These are phyloP conservation scores for Podaxis sp. DNA, from an alignment of 768 basidiomycete species.

Conservation along the genomic window DNA sequence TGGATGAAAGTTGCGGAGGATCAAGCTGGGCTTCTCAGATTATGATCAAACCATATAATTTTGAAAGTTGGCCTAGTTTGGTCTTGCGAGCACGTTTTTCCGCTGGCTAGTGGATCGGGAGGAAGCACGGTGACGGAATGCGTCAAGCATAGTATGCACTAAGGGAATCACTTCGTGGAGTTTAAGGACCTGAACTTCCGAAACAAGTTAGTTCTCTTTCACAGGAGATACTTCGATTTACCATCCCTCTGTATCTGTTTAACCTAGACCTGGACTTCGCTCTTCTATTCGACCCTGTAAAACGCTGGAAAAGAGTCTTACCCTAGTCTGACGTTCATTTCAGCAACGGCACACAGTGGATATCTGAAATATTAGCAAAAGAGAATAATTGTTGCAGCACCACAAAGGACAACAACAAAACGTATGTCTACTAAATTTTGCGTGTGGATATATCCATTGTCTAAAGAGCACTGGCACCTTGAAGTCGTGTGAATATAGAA, in stretches of 20 bases:
- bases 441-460: constrained; percentile 4
- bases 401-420: constrained; percentile 6
- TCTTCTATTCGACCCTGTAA: neutral
- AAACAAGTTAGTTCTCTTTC: neutral
- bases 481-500: neutral
- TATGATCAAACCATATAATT: neutral
- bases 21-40: neutral
- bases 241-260: neutral
- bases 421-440: constrained; percentile 15
- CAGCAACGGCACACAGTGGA: constrained; percentile 13
- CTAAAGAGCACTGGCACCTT: constrained; percentile 49
- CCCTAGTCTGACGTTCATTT: neutral
- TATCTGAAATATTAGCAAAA: constrained; percentile 14
- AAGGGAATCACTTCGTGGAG: neutral
- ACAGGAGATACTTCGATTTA: neutral
- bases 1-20: neutral
- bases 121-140: neutral
- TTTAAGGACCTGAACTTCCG: neutral
- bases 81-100: neutral
- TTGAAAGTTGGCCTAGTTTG: neutral
- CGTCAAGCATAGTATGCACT: neutral
- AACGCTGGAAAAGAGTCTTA: neutral
- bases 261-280: neutral
- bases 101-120: neutral
- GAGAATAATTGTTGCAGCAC: constrained; percentile 8